Percentiles rank a stretch among this genome's conserved stretches.
Conservation (phyloP, 2,329 filamentous ascomycete genomes). For the Hypoxylon sp. region DNA sequence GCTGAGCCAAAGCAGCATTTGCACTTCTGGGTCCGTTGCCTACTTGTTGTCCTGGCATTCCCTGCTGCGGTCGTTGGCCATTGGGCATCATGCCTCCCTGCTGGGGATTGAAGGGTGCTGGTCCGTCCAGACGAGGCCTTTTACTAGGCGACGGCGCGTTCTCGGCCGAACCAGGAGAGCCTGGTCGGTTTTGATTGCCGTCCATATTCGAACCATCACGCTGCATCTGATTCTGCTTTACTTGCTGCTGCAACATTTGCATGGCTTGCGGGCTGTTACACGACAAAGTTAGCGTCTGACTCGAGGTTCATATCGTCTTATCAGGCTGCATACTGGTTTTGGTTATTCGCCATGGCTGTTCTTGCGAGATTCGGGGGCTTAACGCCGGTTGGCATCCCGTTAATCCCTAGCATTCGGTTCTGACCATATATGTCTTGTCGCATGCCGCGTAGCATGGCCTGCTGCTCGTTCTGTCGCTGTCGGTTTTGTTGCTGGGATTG, state of each 20-base stretch:
- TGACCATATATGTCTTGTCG: constrained; percentile 68
- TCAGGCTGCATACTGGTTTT: constrained; percentile 68
- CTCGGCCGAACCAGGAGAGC: constrained; percentile 83
- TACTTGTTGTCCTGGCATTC: constrained; percentile 77
- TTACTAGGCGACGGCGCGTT: constrained; percentile 94
- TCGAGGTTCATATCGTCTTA: background rate
- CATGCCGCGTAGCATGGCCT: constrained; percentile 78
- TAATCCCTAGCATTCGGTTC: constrained; percentile 71
- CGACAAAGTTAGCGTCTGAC: constrained; percentile 31
- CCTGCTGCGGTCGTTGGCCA: constrained; percentile 72
- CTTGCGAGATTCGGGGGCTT: constrained; percentile 72
- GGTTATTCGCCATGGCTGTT: constrained; percentile 80
- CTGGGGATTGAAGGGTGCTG: constrained; percentile 75
- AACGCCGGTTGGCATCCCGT: constrained; percentile 65
- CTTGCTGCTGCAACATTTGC: constrained; percentile 68
- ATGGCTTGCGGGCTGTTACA: constrained; percentile 69
- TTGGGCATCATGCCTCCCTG: constrained; percentile 77
- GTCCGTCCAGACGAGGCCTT: constrained; percentile 81
- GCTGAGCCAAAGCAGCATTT: constrained; percentile 59
- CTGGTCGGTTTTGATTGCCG: constrained; percentile 79
- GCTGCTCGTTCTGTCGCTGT: constrained; percentile 77
- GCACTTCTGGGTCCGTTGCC: constrained; percentile 56
- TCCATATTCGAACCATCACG: constrained; percentile 88
- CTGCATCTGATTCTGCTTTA: constrained; percentile 84
- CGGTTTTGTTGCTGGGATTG: constrained; percentile 69